These are phyloP conservation scores for Stephania yunnanensis DNA, from an alignment of 164 flowering plant genomes.

Conservation along the genomic window DNA sequence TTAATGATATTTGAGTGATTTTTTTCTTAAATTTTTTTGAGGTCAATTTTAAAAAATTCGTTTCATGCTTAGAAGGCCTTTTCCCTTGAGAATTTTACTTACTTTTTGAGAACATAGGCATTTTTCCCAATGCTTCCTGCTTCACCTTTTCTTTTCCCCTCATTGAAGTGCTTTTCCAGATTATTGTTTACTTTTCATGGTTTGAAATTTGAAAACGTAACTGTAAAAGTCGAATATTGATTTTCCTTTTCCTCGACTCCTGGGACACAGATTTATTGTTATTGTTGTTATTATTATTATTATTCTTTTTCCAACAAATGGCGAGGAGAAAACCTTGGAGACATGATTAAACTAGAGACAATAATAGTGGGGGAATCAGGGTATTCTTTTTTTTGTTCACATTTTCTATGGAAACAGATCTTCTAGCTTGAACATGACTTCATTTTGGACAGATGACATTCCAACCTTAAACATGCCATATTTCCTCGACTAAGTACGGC, in stretches of 20 bases:
- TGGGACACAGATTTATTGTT: too few species aligned
- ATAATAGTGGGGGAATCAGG: too few species aligned
- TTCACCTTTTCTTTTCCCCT: neutral
- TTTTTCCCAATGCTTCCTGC: neutral
- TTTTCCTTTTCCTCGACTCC: too few species aligned
- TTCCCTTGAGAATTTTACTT: neutral
- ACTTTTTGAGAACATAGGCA: neutral
- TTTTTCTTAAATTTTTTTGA: neutral
- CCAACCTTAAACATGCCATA: neutral
- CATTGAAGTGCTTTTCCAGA: neutral
- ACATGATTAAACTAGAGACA: too few species aligned
- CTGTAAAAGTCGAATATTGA: too few species aligned
- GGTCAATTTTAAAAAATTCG: neutral
- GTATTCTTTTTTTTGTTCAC: neutral
- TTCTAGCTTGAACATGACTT: neutral
- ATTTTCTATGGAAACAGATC: neutral
- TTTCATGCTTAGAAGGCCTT: too few species aligned
- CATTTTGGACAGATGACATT: neutral
- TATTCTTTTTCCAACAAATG: too few species aligned
- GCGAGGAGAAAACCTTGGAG: too few species aligned
- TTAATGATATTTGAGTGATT: slow-evolving; percentile 14
- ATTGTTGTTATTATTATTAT: too few species aligned
- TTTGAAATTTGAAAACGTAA: too few species aligned
- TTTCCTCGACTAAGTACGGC: neutral
- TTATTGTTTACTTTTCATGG: too few species aligned